Base-by-base conservation (phyloP, 1,284 basidiomycete species). In the Takashimella tepidaria region DNA sequence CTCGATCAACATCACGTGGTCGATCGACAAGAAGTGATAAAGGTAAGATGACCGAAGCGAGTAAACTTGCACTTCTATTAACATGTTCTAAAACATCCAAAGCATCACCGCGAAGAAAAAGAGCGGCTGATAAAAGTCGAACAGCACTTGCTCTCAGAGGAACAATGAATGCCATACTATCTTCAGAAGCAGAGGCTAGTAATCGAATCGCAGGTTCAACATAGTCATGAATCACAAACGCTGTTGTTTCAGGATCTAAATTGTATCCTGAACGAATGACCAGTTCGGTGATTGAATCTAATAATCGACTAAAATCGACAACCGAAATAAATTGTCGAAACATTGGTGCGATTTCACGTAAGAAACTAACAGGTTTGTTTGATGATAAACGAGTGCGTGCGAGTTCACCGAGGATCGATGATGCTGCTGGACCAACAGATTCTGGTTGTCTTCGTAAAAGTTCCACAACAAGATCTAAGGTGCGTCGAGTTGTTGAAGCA, bases 301-400 rank as follows among this genome's bases (percentile, higher is more conserved):
- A 81, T 4, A 87, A 70, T 3, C 80, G 80, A 3, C 83, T 81
- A 65, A 88, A 83, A 70, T 88, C 83, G 27, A 87, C 71, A 0
- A 76, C 70, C 1, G 76, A 67, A 31, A 80, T 78, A 63, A 83
- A 80, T 19, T 77, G 74, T 40, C 77, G 78, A 53, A 87, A 80
- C 37, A 87, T 67, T 0, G 85, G 81, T 0, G 80, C 78, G 20
- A 88, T 69, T 43, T 84, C 81, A 20, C 75, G 77, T 12, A 89
- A 75, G 47, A 86, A 80, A 0, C 77, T 63, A 23, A 81, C 68
- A 1, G 83, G 79, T n/a, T 79, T 74, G 60, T 84, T 84, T 19
- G 47, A 25, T 3, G 61, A 59, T 5, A 74, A 53, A 22, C 67
- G 62, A 0, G 66, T 66, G 21, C 61, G 58, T 2, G 67, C 64